Conservation (phyloP, 495 filamentous ascomycete genomes). For the Zalerion maritima region DNA sequence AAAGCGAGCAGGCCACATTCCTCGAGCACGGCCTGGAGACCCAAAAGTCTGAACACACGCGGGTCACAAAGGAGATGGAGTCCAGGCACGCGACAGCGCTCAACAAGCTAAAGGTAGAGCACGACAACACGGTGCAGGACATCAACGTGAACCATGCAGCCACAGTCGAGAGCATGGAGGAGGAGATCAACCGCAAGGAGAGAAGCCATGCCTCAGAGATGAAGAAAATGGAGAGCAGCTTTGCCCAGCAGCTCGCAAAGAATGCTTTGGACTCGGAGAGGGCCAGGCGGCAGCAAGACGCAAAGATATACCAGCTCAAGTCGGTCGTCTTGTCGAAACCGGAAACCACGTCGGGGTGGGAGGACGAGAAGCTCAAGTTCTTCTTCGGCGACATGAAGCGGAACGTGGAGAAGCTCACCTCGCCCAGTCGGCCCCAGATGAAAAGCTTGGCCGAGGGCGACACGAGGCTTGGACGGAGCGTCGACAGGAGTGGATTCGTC, state of each 20-base stretch:
- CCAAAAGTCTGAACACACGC: too few relatives aligned
- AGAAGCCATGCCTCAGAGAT: slow-evolving; percentile 1
- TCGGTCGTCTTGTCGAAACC: slow-evolving; percentile 16
- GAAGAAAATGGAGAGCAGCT: slow-evolving; percentile 2
- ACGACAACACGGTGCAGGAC: too few relatives aligned
- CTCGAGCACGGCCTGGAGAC: too few relatives aligned
- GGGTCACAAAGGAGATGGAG: too few relatives aligned
- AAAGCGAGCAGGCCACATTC: too few relatives aligned
- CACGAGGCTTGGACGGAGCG: background rate
- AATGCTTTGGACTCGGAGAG: too few relatives aligned
- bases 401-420: slow-evolving; percentile 8
- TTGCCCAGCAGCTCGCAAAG: too few relatives aligned
- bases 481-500: slow-evolving; percentile 12
- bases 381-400: slow-evolving; percentile 14
- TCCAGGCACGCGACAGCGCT: too few relatives aligned
- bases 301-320: slow-evolving; percentile 8
- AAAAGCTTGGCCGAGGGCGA: slow-evolving; percentile 4
- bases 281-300: slow-evolving; percentile 1
- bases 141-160: too few relatives aligned
- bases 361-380: slow-evolving; percentile 16
- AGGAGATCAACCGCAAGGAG: slow-evolving; percentile 1
- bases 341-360: slow-evolving; percentile 16
- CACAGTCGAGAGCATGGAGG: too few relatives aligned
- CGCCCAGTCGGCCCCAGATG: slow-evolving; percentile 8
- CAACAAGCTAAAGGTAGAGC: too few relatives aligned